phyloP scores from a whole-genome alignment of 2,329 filamentous ascomycete species.

The Immersiporthe knoxdaviesiana region DNA sequence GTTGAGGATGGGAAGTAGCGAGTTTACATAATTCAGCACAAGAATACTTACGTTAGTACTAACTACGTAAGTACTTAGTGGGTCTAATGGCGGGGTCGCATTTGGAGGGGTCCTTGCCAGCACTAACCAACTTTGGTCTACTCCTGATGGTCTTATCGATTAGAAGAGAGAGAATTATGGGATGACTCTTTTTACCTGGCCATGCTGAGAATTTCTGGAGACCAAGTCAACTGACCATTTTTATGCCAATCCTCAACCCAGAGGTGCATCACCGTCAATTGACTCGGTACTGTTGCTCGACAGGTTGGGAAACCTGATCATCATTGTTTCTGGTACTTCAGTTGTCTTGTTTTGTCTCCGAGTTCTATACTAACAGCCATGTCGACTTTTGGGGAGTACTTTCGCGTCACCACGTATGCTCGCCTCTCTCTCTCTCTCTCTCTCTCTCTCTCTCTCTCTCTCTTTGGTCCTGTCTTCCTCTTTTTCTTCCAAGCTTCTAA shows the following conservation, averaged over 20 bases:
- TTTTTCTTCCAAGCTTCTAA: constrained; percentile 8
- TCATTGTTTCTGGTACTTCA: not conserved
- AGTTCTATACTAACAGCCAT: constrained; percentile 50
- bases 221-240: not conserved
- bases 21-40: not conserved
- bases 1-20: not conserved
- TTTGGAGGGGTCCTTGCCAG: not conserved
- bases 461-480: too few relatives aligned
- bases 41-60: not conserved
- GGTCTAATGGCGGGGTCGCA: not conserved
- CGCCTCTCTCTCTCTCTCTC: constrained; percentile 28
- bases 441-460: constrained; percentile 30
- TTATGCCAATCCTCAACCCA: not conserved
- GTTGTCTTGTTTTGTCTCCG: too few relatives aligned
- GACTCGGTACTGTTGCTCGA: not conserved
- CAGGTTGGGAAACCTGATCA: too few relatives aligned
- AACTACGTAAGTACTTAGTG: not conserved
- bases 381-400: constrained; percentile 86
- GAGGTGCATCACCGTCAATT: not conserved
- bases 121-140: not conserved
- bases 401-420: constrained; percentile 79
- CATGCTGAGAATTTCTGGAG: not conserved
- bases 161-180: not conserved
- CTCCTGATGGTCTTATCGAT: not conserved
- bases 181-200: not conserved